These are phyloP conservation scores for apple (Malus domestica) DNA, from an alignment of 306 rosid species.

Conservation along the genomic window DNA sequence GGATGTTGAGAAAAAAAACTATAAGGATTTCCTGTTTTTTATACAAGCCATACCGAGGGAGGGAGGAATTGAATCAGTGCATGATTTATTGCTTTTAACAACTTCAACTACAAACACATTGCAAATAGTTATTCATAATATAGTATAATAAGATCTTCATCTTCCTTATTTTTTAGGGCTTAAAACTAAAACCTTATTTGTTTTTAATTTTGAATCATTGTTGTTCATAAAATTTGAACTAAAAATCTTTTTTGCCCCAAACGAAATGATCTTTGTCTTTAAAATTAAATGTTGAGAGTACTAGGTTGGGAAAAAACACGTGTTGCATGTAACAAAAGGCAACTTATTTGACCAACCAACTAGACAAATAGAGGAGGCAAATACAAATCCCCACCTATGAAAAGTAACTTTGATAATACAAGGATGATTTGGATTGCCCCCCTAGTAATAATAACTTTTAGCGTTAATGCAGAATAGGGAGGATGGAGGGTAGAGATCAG, in stretches of 20 bases:
- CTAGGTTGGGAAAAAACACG: not conserved
- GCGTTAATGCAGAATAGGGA: not conserved
- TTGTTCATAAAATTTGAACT: not conserved
- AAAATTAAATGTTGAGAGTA: not conserved
- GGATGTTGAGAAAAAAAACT: too few relatives aligned
- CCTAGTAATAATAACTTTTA: constrained; percentile 7
- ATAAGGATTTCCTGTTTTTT: not conserved
- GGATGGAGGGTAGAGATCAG: not conserved
- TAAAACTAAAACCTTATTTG: too few relatives aligned
- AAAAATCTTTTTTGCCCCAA: too few relatives aligned
- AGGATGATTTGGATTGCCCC: not conserved
- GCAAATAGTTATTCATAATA: not conserved
- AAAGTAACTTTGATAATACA: not conserved
- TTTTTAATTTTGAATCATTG: too few relatives aligned
- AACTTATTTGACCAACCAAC: constrained; percentile 16
- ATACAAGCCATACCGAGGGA: too few relatives aligned
- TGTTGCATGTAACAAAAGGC: constrained; percentile 4
- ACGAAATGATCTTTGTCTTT: too few relatives aligned
- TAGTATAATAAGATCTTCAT: not conserved
- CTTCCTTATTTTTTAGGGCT: not conserved
- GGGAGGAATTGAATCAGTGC: too few relatives aligned
- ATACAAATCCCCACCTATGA: not conserved
- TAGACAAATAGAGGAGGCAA: not conserved
- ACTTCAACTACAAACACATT: not conserved
- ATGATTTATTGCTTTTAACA: too few relatives aligned